Evolutionary conservation across 176 grass and related monocot species (phyloP).

Genomic region (Themeda triandra): DNA sequence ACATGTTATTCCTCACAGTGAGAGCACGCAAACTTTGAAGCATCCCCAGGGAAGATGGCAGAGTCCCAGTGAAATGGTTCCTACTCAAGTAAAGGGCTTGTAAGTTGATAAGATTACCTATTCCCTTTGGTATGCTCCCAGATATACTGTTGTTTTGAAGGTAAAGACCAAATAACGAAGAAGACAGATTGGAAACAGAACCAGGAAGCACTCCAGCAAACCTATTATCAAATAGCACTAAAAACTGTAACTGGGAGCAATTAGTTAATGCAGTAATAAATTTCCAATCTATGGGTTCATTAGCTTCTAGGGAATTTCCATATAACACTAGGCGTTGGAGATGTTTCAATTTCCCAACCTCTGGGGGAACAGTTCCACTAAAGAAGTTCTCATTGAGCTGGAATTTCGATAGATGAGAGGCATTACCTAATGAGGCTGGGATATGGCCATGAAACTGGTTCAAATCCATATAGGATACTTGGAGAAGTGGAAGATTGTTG

Average conservation of each 20-base stretch:
- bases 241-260: not conserved
- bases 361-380: not conserved
- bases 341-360: not conserved
- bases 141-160: not conserved
- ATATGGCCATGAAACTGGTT: not conserved
- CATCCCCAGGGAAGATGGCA: slow-evolving; percentile 25
- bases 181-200: not conserved
- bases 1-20: not conserved
- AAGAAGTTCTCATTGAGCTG: not conserved
- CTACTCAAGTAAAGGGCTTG: not conserved
- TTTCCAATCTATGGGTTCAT: not conserved
- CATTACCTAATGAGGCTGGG: not conserved
- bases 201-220: not conserved
- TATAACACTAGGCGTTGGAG: not conserved
- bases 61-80: slow-evolving; percentile 4
- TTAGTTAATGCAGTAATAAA: not conserved
- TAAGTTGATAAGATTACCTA: slow-evolving; percentile 33
- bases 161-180: not conserved
- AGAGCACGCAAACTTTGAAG: not conserved
- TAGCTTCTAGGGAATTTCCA: not conserved
- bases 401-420: not conserved
- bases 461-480: not conserved
- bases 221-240: not conserved
- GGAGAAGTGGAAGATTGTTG: not conserved
- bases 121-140: slow-evolving; percentile 24